A percentile compares a stretch with the other conserved stretches of the same genome.
These are phyloP conservation scores for Aspergillus affinis DNA, from an alignment of 495 filamentous ascomycete species.

Conservation along the genomic window DNA sequence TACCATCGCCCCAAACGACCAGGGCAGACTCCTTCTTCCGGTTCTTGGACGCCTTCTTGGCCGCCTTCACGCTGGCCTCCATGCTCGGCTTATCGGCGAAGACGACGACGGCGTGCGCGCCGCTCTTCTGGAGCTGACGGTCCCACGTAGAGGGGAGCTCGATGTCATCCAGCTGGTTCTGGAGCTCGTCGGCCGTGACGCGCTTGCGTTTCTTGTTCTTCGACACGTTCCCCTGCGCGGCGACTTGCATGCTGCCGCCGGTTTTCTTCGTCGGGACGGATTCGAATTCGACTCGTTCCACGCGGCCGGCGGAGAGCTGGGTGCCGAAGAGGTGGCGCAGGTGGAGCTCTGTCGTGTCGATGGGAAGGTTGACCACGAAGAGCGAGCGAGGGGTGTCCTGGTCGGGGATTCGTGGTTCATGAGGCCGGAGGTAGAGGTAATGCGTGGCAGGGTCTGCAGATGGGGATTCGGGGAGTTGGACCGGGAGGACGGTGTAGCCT, in stretches of 20 bases:
- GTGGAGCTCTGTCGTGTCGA: conserved; percentile 77
- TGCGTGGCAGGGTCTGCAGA: conserved; percentile 64
- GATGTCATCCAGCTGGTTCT: conserved; percentile 50
- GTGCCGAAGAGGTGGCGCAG: conserved; percentile 70
- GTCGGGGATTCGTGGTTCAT: conserved; percentile 74
- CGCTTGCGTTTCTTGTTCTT: conserved; percentile 68
- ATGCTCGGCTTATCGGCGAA: conserved; percentile 80
- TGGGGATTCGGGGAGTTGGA: conserved; percentile 63
- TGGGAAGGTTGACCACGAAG: conserved; percentile 83
- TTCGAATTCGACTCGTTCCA: conserved; percentile 76
- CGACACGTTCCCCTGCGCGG: conserved; percentile 27
- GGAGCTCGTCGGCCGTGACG: conserved; percentile 49
- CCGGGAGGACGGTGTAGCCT: conserved; percentile 46
- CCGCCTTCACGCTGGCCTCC: conserved; percentile 69
- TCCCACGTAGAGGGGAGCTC: conserved; percentile 72
- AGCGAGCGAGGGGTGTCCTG: conserved; percentile 71
- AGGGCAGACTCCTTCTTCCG: conserved; percentile 28
- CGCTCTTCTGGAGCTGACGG: conserved; percentile 65
- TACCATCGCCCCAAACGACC: conserved; percentile 62
- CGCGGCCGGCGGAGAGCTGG: conserved; percentile 68
- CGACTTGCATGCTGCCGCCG: conserved; percentile 1
- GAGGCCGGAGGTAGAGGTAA: conserved; percentile 81
- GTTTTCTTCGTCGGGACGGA: conserved; percentile 47
- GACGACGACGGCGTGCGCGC: conserved; percentile 73
- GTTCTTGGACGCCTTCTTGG: conserved; percentile 58